Conservation (phyloP, 2,329 filamentous ascomycete genomes). For the Podosphaera xanthii region DNA sequence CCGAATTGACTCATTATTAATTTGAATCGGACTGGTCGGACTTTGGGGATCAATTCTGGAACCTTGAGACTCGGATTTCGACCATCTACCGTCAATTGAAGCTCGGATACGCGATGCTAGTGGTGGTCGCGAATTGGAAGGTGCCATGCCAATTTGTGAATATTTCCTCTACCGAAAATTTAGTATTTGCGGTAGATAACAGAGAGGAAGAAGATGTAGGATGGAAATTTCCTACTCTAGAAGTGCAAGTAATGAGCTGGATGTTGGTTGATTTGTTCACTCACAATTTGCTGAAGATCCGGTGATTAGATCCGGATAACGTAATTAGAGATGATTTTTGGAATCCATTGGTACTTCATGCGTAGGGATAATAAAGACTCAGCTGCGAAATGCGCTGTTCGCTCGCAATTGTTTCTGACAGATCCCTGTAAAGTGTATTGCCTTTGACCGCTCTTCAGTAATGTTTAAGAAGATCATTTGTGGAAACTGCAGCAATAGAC, state of each 20-base stretch:
- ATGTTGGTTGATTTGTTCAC: neutral
- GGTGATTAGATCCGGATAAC: neutral
- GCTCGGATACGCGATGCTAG: conserved; percentile 13
- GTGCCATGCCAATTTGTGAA: conserved; percentile 3
- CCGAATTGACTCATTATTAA: conserved; percentile 9
- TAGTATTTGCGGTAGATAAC: neutral
- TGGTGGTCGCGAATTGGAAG: conserved; percentile 13
- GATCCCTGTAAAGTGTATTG: neutral
- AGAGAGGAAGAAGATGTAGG: neutral
- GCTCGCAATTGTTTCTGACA: neutral
- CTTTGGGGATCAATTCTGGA: neutral
- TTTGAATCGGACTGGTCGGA: conserved; percentile 5
- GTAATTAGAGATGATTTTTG: neutral
- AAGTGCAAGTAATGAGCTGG: neutral
- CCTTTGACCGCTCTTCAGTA: neutral
- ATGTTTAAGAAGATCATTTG: neutral
- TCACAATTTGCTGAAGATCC: neutral
- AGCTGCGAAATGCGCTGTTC: neutral
- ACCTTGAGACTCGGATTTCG: conserved; percentile 5
- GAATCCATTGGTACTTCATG: neutral
- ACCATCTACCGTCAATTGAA: conserved; percentile 12
- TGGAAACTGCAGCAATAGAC: no score
- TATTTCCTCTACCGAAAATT: neutral
- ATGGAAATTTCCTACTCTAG: neutral
- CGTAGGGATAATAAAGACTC: neutral